phyloP scores from a whole-genome alignment of 192 early-diverging fungal genomes.

The Coemansia sp. region DNA sequence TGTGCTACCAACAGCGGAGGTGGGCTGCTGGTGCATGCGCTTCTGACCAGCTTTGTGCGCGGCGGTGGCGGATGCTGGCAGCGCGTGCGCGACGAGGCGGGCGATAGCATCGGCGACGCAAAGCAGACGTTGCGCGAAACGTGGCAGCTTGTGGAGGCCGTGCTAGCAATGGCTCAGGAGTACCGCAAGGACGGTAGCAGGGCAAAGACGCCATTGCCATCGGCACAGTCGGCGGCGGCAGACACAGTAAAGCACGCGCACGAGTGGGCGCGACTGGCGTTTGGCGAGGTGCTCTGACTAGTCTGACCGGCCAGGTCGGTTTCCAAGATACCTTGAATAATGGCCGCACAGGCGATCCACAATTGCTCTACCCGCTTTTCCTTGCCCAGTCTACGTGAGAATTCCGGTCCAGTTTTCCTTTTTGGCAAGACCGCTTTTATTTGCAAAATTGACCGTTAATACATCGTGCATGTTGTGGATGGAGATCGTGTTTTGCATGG shows the following conservation, averaged over 20 bases:
- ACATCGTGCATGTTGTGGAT: background rate
- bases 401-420: background rate
- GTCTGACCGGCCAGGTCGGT: no score
- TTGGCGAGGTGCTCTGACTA: slow-evolving; percentile 7
- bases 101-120: slow-evolving; percentile 28
- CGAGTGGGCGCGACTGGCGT: slow-evolving; percentile 33
- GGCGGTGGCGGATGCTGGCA: slow-evolving; percentile 29
- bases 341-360: background rate
- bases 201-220: background rate
- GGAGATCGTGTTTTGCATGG: background rate
- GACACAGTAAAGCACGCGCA: slow-evolving; percentile 13
- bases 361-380: background rate
- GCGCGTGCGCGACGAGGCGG: slow-evolving; percentile 15
- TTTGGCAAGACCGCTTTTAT: background rate
- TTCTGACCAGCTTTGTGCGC: slow-evolving; percentile 27
- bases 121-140: slow-evolving; percentile 20
- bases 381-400: no score
- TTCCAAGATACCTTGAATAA: no score
- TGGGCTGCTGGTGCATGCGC: slow-evolving; percentile 39
- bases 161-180: slow-evolving; percentile 32
- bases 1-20: slow-evolving; percentile 26
- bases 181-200: slow-evolving; percentile 10
- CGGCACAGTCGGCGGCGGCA: background rate
- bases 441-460: background rate
- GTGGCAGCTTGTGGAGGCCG: slow-evolving; percentile 28